Conservation (phyloP, 2,329 filamentous ascomycete genomes). For the Biscogniauxia marginata region DNA sequence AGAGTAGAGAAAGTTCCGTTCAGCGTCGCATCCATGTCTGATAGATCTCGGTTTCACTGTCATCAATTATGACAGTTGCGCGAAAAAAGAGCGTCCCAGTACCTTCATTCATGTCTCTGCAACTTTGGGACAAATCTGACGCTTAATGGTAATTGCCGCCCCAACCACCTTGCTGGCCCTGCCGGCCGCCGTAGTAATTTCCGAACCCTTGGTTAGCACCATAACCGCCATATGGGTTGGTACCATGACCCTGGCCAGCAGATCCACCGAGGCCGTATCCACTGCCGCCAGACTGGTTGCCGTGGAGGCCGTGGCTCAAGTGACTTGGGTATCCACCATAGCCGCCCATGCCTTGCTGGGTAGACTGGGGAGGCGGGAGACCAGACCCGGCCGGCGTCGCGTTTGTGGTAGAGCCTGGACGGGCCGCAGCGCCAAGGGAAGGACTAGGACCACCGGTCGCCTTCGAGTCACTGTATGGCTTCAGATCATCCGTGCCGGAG, state of each 20-base stretch:
- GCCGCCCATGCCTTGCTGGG: constrained; percentile 51
- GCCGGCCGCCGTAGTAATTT: constrained; percentile 46
- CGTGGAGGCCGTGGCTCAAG: constrained; percentile 52
- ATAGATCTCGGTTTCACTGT: constrained; percentile 5
- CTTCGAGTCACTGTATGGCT: constrained; percentile 59
- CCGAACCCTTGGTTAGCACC: constrained; percentile 47
- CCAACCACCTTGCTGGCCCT: constrained; percentile 55
- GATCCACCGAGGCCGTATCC: constrained; percentile 55
- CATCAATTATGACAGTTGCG: constrained; percentile 6
- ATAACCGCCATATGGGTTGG: constrained; percentile 54
- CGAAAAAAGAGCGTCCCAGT: constrained; percentile 10
- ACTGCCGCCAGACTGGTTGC: constrained; percentile 42
- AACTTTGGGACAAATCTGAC: constrained; percentile 20
- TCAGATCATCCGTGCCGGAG: constrained; percentile 52
- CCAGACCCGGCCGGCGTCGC: constrained; percentile 51
- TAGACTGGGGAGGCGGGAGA: constrained; percentile 54
- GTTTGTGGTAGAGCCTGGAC: constrained; percentile 59
- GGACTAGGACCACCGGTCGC: constrained; percentile 54
- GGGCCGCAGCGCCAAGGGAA: constrained; percentile 52
- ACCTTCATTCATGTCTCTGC: constrained; percentile 16
- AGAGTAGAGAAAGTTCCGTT: constrained; percentile 22
- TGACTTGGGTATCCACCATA: constrained; percentile 58
- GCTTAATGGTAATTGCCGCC: constrained; percentile 56
- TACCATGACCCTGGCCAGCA: constrained; percentile 52
- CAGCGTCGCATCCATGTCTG: constrained; percentile 11